phyloP scores from a whole-genome alignment of 2,329 filamentous ascomycete species.

The Paraphoma sp. region DNA sequence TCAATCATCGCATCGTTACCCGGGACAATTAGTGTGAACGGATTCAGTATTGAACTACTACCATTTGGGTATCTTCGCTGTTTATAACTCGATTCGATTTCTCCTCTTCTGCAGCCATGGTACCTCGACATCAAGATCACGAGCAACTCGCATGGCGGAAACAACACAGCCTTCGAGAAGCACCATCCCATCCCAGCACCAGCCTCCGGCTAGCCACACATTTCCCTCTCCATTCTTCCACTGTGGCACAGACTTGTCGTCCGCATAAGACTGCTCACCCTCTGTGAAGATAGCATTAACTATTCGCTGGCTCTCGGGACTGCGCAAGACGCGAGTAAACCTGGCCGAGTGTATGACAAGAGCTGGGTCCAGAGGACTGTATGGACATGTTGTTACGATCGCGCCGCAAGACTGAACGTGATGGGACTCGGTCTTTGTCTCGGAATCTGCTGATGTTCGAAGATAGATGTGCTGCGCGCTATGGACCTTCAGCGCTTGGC shows the following conservation, averaged over 20 bases:
- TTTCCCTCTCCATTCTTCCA: slow-evolving; percentile 63
- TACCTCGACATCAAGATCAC: slow-evolving; percentile 58
- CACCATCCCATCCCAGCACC: slow-evolving; percentile 72
- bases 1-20: not conserved
- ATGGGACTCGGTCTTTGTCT: slow-evolving; percentile 57
- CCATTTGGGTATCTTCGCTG: slow-evolving; percentile 1
- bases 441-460: slow-evolving; percentile 38
- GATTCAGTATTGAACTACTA: not conserved
- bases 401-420: slow-evolving; percentile 60
- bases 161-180: slow-evolving; percentile 66
- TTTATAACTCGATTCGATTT: not conserved
- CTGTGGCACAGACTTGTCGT: slow-evolving; percentile 26
- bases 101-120: slow-evolving; percentile 27
- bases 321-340: slow-evolving; percentile 63
- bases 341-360: slow-evolving; percentile 54
- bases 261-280: not conserved
- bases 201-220: slow-evolving; percentile 64
- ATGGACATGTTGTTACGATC: slow-evolving; percentile 61
- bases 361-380: slow-evolving; percentile 48
- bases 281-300: slow-evolving; percentile 56
- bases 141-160: slow-evolving; percentile 63
- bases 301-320: slow-evolving; percentile 54
- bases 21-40: not conserved
- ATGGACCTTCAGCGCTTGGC: not conserved
- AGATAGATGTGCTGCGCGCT: slow-evolving; percentile 39